Percentiles rank a stretch among this genome's conserved stretches.
Conservation (phyloP, 1,139 yeast genomes). For the Hyphopichia burtonii region DNA sequence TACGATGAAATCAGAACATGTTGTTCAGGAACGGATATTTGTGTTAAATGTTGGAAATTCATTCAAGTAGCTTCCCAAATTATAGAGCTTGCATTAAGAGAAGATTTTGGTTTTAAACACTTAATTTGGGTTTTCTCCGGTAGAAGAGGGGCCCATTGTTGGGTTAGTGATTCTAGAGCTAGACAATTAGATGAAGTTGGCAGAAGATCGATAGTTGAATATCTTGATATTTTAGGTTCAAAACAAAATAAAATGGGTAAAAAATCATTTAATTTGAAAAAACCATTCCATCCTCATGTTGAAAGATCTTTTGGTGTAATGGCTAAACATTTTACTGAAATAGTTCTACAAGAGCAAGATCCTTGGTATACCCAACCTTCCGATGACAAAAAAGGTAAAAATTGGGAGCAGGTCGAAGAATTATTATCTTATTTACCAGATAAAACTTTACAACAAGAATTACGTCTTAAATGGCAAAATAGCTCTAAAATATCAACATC, state of each 20-base stretch:
- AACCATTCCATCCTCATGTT: constrained; percentile 90
- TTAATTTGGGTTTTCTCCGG: constrained; percentile 97
- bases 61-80: constrained; percentile 84
- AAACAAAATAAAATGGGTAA: constrained; percentile 35
- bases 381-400: constrained; percentile 36
- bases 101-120: constrained; percentile 88
- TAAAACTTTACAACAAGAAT: constrained; percentile 49
- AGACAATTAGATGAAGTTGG: constrained; percentile 67
- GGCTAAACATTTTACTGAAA: constrained; percentile 59
- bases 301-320: constrained; percentile 71
- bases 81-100: constrained; percentile 66
- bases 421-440: constrained; percentile 66
- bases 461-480: constrained; percentile 48
- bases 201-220: constrained; percentile 78
- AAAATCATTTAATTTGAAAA: constrained; percentile 49
- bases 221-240: constrained; percentile 72
- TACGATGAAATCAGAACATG: constrained; percentile 94
- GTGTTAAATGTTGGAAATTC: constrained; percentile 91
- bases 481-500: constrained; percentile 27
- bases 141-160: constrained; percentile 98
- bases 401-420: constrained; percentile 47
- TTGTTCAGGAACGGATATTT: constrained; percentile 81
- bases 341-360: constrained; percentile 78
- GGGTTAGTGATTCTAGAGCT: constrained; percentile 91
- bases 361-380: constrained; percentile 55